Evolutionary conservation across 78 protist genomes (phyloP).

Genomic region (Trichosphaerium sp.): DNA sequence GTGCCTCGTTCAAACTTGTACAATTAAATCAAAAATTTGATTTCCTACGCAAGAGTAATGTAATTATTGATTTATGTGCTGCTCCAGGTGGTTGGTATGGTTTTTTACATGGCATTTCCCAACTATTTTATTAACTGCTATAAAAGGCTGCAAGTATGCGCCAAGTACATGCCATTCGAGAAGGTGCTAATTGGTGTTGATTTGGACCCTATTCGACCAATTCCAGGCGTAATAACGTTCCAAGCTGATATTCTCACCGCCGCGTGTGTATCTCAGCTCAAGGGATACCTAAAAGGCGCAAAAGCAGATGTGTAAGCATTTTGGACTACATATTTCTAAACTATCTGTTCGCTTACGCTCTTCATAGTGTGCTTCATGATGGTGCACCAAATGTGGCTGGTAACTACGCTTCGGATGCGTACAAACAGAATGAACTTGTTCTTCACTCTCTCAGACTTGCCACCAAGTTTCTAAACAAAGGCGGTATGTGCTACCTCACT

Average conservation of each 20-base stretch:
- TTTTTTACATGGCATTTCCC: neutral
- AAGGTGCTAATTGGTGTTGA: conserved; percentile 90
- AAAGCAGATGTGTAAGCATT: conserved; percentile 63
- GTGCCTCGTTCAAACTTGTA: conserved; percentile 98
- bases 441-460: conserved; percentile 88
- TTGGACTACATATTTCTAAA: neutral
- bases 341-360: neutral
- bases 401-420: conserved; percentile 94
- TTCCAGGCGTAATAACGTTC: conserved; percentile 63
- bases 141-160: conserved; percentile 87
- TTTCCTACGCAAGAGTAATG: conserved; percentile 65
- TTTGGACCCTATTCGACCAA: conserved; percentile 90
- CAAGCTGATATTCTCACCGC: conserved; percentile 94
- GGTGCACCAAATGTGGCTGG: conserved; percentile 99
- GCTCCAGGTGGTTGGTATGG: conserved; percentile 98
- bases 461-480: conserved; percentile 69
- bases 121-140: neutral
- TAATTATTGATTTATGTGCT: conserved; percentile 97
- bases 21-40: conserved; percentile 93
- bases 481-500: conserved; percentile 93
- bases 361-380: conserved; percentile 89
- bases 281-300: conserved; percentile 32
- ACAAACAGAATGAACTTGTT: conserved; percentile 83
- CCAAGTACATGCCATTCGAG: conserved; percentile 77
- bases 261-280: conserved; percentile 67